phyloP scores from a whole-genome alignment of 2,329 filamentous ascomycete species.

The Xylariaceae sp. region DNA sequence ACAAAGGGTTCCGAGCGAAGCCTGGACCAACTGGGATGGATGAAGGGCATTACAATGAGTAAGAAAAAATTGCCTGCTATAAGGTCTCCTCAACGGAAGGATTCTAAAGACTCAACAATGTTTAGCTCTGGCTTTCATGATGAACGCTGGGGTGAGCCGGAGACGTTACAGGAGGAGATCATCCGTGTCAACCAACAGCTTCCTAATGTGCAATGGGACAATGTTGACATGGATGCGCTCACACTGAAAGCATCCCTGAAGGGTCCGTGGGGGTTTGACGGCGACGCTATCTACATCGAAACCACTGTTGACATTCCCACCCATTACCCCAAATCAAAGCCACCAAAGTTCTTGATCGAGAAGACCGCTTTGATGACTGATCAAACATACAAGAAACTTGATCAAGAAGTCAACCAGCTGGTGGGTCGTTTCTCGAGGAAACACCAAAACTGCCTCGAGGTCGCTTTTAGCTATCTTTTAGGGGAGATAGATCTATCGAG shows the following conservation, averaged over 20 bases:
- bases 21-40: slow-evolving; percentile 61
- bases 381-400: slow-evolving; percentile 48
- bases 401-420: slow-evolving; percentile 53
- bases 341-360: slow-evolving; percentile 57
- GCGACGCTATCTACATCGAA: slow-evolving; percentile 57
- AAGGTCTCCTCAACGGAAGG: slow-evolving; percentile 43
- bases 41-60: slow-evolving; percentile 64
- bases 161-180: slow-evolving; percentile 62
- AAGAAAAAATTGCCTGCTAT: slow-evolving; percentile 43
- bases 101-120: slow-evolving; percentile 48
- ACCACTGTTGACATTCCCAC: slow-evolving; percentile 57
- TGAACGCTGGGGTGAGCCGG: slow-evolving; percentile 56
- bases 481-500: slow-evolving; percentile 58
- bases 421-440: slow-evolving; percentile 51
- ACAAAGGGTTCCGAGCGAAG: slow-evolving; percentile 41
- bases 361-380: slow-evolving; percentile 60
- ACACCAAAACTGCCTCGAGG: slow-evolving; percentile 59
- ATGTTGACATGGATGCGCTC: slow-evolving; percentile 59
- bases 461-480: slow-evolving; percentile 58
- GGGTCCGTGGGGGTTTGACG: slow-evolving; percentile 58
- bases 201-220: slow-evolving; percentile 61
- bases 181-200: slow-evolving; percentile 58
- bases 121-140: slow-evolving; percentile 49
- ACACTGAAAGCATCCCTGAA: slow-evolving; percentile 57
- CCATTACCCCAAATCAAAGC: slow-evolving; percentile 53